Evolutionary conservation across 148 eudicot species (phyloP).

Genomic region (Camellia japonica): DNA sequence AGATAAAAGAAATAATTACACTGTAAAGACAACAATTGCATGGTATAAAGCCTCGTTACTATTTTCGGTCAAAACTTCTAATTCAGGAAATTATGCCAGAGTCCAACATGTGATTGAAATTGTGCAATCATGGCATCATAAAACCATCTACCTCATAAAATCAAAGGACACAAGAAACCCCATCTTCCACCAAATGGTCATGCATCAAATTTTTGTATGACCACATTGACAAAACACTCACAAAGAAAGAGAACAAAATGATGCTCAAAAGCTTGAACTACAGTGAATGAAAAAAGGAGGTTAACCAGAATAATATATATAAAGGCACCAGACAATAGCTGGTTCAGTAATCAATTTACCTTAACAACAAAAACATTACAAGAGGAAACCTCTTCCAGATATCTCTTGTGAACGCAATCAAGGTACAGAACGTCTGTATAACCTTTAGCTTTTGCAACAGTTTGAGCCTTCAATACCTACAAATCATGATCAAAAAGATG

Average conservation of each 20-base stretch:
- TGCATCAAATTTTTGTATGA: background rate
- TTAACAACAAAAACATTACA: constrained; percentile 90
- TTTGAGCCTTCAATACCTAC: constrained; percentile 84
- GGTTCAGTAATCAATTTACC: constrained; percentile 42
- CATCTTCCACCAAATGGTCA: background rate
- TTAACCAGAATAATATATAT: background rate
- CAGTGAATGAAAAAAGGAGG: background rate
- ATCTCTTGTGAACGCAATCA: constrained; percentile 80
- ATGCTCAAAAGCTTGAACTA: background rate
- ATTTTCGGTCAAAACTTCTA: background rate
- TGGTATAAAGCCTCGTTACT: background rate
- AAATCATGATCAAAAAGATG: constrained; percentile 7
- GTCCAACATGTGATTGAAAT: background rate
- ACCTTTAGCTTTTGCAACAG: constrained; percentile 91
- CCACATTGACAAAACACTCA: background rate
- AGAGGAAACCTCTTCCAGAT: constrained; percentile 95
- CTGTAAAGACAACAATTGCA: background rate
- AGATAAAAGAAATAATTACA: background rate
- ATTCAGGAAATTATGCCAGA: background rate
- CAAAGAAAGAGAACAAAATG: background rate
- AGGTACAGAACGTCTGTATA: constrained; percentile 89
- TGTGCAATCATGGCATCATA: constrained; percentile 6
- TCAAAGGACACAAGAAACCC: background rate
- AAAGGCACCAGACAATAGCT: background rate
- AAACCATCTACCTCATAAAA: constrained; percentile 9